Percentiles rank a stretch among this genome's conserved stretches.
These are phyloP conservation scores for Diplotaxis tenuifolia DNA, from an alignment of 345 rosid species.

Conservation along the genomic window DNA sequence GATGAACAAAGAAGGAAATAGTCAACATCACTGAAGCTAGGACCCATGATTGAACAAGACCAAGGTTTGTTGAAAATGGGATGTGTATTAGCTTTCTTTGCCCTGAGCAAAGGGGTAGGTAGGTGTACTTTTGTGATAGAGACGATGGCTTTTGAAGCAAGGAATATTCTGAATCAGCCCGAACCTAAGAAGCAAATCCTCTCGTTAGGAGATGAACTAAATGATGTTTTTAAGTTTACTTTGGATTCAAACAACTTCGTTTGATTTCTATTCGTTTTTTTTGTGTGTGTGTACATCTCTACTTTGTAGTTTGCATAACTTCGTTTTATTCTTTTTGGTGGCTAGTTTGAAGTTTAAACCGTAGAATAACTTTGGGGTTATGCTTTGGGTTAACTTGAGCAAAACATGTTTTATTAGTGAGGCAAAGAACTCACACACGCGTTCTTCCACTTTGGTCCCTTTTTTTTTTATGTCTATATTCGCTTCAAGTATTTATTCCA, in stretches of 20 bases:
- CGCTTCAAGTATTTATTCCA: constrained; percentile 30
- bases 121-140: background rate
- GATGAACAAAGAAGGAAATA: background rate
- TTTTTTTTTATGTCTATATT: constrained; percentile 33
- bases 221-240: background rate
- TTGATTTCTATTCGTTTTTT: background rate
- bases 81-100: background rate
- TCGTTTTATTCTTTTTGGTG: no score
- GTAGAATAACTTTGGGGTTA: background rate
- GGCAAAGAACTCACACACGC: constrained; percentile 35
- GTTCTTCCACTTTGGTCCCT: constrained; percentile 32
- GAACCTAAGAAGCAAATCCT: background rate
- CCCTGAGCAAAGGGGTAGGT: background rate
- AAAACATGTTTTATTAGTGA: constrained; percentile 34
- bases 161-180: background rate
- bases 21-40: background rate
- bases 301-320: background rate
- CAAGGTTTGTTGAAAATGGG: background rate
- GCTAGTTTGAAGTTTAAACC: background rate
- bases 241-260: background rate
- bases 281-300: background rate
- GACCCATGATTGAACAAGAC: background rate
- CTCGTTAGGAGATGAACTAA: background rate
- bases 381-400: constrained; percentile 16
- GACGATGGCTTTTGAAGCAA: background rate